These are phyloP conservation scores for Colletotrichum destructivum DNA, from an alignment of 2,329 filamentous ascomycete genomes.

Conservation along the genomic window DNA sequence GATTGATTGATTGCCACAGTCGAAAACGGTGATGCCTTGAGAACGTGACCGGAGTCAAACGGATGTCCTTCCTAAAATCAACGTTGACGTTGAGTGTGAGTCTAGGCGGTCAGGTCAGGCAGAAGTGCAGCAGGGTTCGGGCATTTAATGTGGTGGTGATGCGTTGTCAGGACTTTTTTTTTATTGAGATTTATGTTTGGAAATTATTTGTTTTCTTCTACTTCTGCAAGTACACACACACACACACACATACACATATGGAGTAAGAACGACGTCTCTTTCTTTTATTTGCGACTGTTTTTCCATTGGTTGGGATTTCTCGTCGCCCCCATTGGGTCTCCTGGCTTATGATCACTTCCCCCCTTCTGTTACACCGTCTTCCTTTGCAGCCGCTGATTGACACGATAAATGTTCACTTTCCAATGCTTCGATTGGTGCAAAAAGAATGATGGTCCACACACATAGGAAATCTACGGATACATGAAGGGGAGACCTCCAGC, in stretches of 20 bases:
- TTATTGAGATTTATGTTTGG: background rate
- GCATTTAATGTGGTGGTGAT: constrained; percentile 64
- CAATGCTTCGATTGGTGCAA: constrained; percentile 33
- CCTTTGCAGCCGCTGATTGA: constrained; percentile 31
- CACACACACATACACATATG: background rate
- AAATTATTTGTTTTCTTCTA: constrained; percentile 30
- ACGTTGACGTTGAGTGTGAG: constrained; percentile 9
- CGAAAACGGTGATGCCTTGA: constrained; percentile 15
- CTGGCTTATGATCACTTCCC: background rate
- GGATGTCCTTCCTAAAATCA: background rate
- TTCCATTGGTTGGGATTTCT: constrained; percentile 10
- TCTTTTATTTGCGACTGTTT: constrained; percentile 21
- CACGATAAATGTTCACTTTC: constrained; percentile 23
- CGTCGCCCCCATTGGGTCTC: constrained; percentile 6
- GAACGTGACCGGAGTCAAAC: constrained; percentile 7
- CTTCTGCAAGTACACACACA: background rate
- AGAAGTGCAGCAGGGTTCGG: constrained; percentile 62
- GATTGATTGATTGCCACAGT: constrained; percentile 1
- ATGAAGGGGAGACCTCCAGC: constrained; percentile 13
- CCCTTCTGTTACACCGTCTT: constrained; percentile 7
- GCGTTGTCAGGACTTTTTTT: constrained; percentile 59
- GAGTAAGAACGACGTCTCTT: background rate
- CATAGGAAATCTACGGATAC: background rate
- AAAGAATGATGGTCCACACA: constrained; percentile 4
- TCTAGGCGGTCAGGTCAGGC: constrained; percentile 56